These are phyloP conservation scores for Didymosphaeria variabile DNA, from an alignment of 2,329 filamentous ascomycete species.

Conservation along the genomic window DNA sequence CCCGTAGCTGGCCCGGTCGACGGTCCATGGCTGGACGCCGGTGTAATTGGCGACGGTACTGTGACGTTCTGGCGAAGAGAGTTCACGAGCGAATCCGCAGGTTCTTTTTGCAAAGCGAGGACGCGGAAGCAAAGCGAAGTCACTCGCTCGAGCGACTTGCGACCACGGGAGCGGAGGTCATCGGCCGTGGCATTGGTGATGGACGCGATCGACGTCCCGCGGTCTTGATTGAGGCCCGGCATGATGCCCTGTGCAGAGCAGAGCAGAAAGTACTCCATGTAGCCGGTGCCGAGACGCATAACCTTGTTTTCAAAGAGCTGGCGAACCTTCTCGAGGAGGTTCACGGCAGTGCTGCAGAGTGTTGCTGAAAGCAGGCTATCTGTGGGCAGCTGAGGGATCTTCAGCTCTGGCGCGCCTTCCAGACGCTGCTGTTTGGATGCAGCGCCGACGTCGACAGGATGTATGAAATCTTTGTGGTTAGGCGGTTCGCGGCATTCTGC, in stretches of 20 bases:
- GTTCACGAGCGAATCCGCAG: slow-evolving; percentile 29
- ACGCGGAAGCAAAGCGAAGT: slow-evolving; percentile 39
- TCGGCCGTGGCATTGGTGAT: slow-evolving; percentile 26
- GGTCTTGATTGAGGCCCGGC: slow-evolving; percentile 28
- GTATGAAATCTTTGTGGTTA: slow-evolving; percentile 7
- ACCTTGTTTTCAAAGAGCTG: slow-evolving; percentile 45
- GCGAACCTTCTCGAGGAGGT: slow-evolving; percentile 41
- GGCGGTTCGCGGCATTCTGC: slow-evolving; percentile 7
- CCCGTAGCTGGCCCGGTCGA: slow-evolving; percentile 13
- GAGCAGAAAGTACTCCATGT: slow-evolving; percentile 48
- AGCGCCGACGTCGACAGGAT: slow-evolving; percentile 17
- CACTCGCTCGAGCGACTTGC: slow-evolving; percentile 38
- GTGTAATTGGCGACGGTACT: slow-evolving; percentile 16
- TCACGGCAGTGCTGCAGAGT: slow-evolving; percentile 36
- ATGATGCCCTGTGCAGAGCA: slow-evolving; percentile 43
- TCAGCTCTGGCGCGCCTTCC: slow-evolving; percentile 19
- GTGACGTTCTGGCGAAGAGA: slow-evolving; percentile 32
- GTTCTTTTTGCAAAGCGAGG: slow-evolving; percentile 42
- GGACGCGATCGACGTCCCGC: slow-evolving; percentile 28
- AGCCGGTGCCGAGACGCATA: slow-evolving; percentile 46
- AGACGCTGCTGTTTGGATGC: slow-evolving; percentile 16
- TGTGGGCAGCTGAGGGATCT: slow-evolving; percentile 32
- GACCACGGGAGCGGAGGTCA: slow-evolving; percentile 32
- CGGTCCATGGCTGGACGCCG: slow-evolving; percentile 21
- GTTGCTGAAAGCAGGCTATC: slow-evolving; percentile 38